These are phyloP conservation scores for Pythium angustatum DNA, from an alignment of 352 stramenopile genomes.

Conservation along the genomic window DNA sequence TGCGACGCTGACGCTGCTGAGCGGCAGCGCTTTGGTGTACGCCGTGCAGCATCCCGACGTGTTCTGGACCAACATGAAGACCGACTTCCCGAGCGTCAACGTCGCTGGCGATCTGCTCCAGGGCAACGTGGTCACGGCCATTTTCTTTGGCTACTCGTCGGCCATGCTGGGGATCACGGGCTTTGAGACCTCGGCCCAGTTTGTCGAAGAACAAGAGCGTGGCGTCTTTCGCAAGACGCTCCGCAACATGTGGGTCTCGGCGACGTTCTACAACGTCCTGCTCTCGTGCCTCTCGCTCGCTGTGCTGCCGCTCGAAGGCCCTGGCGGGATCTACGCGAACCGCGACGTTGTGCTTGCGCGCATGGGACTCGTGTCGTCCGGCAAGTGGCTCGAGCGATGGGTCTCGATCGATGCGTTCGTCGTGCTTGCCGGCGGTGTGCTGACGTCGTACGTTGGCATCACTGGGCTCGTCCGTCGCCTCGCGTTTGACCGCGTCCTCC, in stretches of 20 bases:
- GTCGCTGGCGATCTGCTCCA: constrained; percentile 38
- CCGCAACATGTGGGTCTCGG: constrained; percentile 73
- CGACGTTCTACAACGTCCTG: constrained; percentile 76
- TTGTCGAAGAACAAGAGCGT: constrained; percentile 77
- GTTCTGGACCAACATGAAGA: constrained; percentile 60
- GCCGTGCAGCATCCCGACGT: constrained; percentile 43
- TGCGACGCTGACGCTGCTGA: constrained; percentile 55
- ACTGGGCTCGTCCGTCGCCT: constrained; percentile 66
- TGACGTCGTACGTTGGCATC: constrained; percentile 85
- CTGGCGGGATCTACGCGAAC: constrained; percentile 47
- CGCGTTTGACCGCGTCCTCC: constrained; percentile 55
- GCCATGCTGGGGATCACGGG: constrained; percentile 84
- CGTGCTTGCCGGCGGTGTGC: constrained; percentile 67
- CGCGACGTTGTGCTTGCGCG: constrained; percentile 58
- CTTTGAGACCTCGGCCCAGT: constrained; percentile 84
- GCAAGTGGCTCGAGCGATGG: constrained; percentile 47
- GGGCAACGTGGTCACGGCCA: constrained; percentile 35
- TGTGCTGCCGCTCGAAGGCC: constrained; percentile 52
- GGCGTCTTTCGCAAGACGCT: constrained; percentile 67
- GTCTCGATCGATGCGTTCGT: constrained; percentile 77
- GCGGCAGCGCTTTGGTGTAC: constrained; percentile 42
- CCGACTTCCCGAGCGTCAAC: constrained; percentile 49
- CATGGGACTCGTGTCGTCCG: constrained; percentile 45
- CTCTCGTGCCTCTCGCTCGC: constrained; percentile 63
- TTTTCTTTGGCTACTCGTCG: constrained; percentile 66